A percentile compares a stretch with the other conserved stretches of the same genome.
phyloP scores from a whole-genome alignment of 495 filamentous ascomycete species.

The Lophiotrema nucula region DNA sequence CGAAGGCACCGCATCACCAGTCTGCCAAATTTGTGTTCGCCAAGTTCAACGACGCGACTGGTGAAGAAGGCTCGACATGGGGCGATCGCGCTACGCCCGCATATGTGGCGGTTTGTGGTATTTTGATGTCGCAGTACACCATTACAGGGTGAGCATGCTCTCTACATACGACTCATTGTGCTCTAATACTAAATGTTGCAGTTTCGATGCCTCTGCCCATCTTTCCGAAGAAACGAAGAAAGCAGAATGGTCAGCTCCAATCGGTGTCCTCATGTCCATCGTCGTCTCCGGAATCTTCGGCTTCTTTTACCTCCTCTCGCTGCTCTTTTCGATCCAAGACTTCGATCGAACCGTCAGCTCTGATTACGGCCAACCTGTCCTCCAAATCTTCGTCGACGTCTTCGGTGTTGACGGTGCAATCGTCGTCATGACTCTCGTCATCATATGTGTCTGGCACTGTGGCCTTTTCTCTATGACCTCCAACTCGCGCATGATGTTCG shows the following conservation, averaged over 20 bases:
- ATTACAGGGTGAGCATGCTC: constrained; percentile 25
- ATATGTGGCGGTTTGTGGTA: constrained; percentile 56
- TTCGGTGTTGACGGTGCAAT: constrained; percentile 56
- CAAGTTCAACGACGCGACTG: constrained; percentile 58
- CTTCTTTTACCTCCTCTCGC: constrained; percentile 59
- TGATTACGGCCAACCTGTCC: constrained; percentile 51
- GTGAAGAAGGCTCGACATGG: constrained; percentile 49
- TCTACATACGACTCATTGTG: constrained; percentile 5
- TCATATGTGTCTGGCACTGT: constrained; percentile 62
- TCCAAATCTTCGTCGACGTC: constrained; percentile 59
- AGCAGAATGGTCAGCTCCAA: constrained; percentile 60
- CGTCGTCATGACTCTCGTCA: constrained; percentile 56
- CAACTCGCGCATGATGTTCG: constrained; percentile 66
- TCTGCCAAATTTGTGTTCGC: constrained; percentile 60
- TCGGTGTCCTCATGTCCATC: constrained; percentile 60
- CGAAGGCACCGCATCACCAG: constrained; percentile 61
- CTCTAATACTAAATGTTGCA: constrained; percentile 34
- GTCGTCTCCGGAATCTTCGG: constrained; percentile 60
- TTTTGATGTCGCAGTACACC: constrained; percentile 58
- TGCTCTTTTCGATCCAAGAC: constrained; percentile 61
- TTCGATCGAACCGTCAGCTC: constrained; percentile 48
- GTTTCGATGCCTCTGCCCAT: constrained; percentile 60
- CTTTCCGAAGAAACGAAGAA: constrained; percentile 59
- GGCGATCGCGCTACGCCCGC: constrained; percentile 51
- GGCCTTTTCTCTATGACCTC: constrained; percentile 59